These are phyloP conservation scores for Heterobasidion occidentale DNA, from an alignment of 1,284 basidiomycete species.

Conservation along the genomic window DNA sequence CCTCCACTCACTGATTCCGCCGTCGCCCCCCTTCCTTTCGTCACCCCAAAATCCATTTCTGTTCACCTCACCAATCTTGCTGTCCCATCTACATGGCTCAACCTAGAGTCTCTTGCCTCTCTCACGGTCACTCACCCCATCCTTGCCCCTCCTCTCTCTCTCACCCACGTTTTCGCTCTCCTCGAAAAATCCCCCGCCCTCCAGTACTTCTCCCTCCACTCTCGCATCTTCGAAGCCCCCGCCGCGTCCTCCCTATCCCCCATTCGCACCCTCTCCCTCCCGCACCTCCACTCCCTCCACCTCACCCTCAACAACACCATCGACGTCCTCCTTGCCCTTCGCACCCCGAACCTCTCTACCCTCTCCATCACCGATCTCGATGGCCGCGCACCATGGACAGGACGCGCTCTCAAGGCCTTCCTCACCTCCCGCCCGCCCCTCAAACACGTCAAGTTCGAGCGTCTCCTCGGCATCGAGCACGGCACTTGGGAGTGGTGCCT, in stretches of 20 bases:
- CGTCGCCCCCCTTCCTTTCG: neutral
- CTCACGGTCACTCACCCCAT: neutral
- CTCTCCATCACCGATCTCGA: slow-evolving; percentile 6
- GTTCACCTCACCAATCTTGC: neutral
- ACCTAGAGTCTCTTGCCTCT: neutral
- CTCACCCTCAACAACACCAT: slow-evolving; percentile 46
- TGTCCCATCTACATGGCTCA: neutral
- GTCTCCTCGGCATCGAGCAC: neutral
- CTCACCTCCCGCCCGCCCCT: neutral
- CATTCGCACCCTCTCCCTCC: neutral
- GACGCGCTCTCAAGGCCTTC: neutral
- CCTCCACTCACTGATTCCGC: neutral
- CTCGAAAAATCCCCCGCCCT: neutral
- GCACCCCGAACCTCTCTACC: slow-evolving; percentile 11
- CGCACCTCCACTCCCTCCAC: slow-evolving; percentile 30
- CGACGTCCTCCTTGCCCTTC: slow-evolving; percentile 19
- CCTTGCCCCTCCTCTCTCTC: neutral
- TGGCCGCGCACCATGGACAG: neutral
- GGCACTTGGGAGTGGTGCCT: slow-evolving; percentile 1
- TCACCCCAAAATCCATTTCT: neutral
- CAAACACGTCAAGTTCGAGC: neutral
- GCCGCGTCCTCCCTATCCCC: neutral
- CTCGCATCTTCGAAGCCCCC: neutral
- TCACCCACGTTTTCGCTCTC: neutral
- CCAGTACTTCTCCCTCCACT: neutral